phyloP scores from a whole-genome alignment of 2,329 filamentous ascomycete species.

The Emergomyces orientalis region DNA sequence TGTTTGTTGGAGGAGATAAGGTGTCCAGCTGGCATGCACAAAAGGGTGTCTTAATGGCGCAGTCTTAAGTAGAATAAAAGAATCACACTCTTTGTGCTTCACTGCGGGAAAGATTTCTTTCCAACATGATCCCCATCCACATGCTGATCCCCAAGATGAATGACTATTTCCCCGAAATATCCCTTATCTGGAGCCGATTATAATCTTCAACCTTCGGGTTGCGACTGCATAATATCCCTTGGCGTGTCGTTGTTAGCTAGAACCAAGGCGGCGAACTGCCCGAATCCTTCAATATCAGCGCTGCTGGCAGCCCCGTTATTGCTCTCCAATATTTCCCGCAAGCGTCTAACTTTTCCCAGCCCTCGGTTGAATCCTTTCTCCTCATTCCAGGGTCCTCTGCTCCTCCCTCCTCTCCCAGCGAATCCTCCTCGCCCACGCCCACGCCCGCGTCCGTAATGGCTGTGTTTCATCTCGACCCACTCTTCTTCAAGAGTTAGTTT shows the following conservation, averaged over 20 bases:
- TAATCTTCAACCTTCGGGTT: background rate
- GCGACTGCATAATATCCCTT: background rate
- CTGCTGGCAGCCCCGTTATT: constrained; percentile 23
- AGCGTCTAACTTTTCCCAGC: constrained; percentile 31
- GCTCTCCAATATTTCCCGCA: constrained; percentile 30
- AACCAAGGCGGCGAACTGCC: constrained; percentile 30
- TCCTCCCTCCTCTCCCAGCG: constrained; percentile 16
- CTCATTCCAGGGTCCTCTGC: constrained; percentile 31
- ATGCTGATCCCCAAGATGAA: background rate
- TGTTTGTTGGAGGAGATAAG: background rate
- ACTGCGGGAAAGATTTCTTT: background rate
- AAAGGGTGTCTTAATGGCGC: background rate
- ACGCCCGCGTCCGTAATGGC: constrained; percentile 20
- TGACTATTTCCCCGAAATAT: background rate
- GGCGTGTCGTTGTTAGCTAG: constrained; percentile 11
- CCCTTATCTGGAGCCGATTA: background rate
- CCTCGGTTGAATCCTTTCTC: constrained; percentile 38
- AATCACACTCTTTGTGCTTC: background rate
- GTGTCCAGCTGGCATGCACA: background rate
- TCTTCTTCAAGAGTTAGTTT: constrained; percentile 32
- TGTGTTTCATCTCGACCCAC: constrained; percentile 27
- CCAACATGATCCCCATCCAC: background rate
- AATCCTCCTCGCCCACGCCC: constrained; percentile 20
- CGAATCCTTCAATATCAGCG: constrained; percentile 28
- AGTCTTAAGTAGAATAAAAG: background rate